phyloP scores from a whole-genome alignment of 1,284 basidiomycete species.

The Tetrapyrgos nigripes region DNA sequence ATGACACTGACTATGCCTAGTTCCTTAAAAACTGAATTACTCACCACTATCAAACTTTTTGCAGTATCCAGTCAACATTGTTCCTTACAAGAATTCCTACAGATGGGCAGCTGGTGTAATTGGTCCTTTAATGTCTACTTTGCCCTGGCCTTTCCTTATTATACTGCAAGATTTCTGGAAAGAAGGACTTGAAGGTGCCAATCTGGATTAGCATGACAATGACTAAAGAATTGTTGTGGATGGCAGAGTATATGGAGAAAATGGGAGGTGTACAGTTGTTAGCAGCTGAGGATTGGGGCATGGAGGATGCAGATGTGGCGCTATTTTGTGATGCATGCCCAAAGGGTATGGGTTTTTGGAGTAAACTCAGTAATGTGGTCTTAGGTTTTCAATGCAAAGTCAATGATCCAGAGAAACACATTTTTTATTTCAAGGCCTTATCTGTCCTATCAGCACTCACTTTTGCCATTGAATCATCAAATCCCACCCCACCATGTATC shows the following conservation, averaged over 20 bases:
- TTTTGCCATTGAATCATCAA: slow-evolving; percentile 13
- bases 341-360: background rate
- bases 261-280: background rate
- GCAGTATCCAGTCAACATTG: slow-evolving; percentile 6
- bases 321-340: background rate
- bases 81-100: slow-evolving; percentile 25
- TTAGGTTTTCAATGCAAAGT: too few relatives aligned
- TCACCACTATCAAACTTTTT: slow-evolving; percentile 21
- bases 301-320: background rate
- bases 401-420: slow-evolving; percentile 9
- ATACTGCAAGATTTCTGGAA: slow-evolving; percentile 16
- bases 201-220: background rate
- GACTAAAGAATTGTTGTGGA: background rate
- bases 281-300: background rate
- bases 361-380: too few relatives aligned
- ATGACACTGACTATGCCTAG: slow-evolving; percentile 36
- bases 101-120: slow-evolving; percentile 36
- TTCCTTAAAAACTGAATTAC: slow-evolving; percentile 16
- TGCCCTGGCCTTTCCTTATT: slow-evolving; percentile 28
- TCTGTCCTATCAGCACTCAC: slow-evolving; percentile 27
- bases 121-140: slow-evolving; percentile 39
- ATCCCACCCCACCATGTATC: slow-evolving; percentile 30
- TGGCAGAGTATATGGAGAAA: background rate
- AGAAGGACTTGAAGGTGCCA: background rate
- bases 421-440: slow-evolving; percentile 38